These are phyloP conservation scores for Corinectria fuckeliana DNA, from an alignment of 2,329 filamentous ascomycete genomes.

Conservation along the genomic window DNA sequence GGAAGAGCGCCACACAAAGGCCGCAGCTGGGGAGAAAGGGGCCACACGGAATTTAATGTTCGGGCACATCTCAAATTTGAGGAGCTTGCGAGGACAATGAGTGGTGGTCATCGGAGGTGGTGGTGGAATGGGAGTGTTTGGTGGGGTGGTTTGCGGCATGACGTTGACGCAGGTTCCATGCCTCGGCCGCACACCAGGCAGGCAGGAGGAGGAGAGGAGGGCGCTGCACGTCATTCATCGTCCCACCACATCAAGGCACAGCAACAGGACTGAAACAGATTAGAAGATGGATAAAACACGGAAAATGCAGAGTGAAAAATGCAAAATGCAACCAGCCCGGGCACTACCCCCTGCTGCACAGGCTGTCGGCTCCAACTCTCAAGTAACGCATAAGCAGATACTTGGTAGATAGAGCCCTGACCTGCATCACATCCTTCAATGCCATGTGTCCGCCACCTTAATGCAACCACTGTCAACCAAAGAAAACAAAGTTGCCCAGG, in stretches of 20 bases:
- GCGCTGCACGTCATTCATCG: neutral
- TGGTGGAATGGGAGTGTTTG: neutral
- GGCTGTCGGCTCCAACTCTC: constrained; percentile 6
- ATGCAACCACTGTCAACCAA: neutral
- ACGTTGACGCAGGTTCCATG: neutral
- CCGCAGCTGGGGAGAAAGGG: neutral
- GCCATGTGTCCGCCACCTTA: neutral
- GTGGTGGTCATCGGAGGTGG: neutral
- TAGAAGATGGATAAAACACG: neutral
- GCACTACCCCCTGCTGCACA: neutral
- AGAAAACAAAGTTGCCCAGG: neutral
- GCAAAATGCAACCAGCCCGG: neutral
- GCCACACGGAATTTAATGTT: neutral
- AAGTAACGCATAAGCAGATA: neutral
- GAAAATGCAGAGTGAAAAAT: neutral
- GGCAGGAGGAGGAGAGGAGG: neutral
- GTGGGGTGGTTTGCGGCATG: neutral
- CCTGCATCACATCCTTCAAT: neutral
- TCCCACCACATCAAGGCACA: neutral
- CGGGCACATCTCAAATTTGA: neutral
- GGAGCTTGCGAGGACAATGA: neutral
- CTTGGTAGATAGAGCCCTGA: neutral
- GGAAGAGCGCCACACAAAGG: neutral
- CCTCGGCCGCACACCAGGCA: neutral
- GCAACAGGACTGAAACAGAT: neutral